phyloP scores from a whole-genome alignment of 352 stramenopile genomes.

The Phytophthora sp. region DNA sequence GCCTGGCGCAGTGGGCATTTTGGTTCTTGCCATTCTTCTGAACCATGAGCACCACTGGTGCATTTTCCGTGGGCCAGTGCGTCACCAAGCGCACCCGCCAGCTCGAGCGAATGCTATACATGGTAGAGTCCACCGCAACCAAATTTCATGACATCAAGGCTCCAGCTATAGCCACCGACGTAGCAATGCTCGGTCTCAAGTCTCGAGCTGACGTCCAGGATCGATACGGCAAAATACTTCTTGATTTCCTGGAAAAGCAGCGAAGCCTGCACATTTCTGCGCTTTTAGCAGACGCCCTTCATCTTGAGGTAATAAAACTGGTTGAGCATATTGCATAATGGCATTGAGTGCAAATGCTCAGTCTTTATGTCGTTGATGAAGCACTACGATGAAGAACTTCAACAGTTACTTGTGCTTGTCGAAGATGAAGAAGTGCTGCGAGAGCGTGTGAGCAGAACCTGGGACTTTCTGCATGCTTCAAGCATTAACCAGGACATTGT shows the following conservation, averaged over 20 bases:
- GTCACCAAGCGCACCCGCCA: conserved; percentile 35
- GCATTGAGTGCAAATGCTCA: neutral
- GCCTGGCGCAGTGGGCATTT: neutral
- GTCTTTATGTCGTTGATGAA: conserved; percentile 5
- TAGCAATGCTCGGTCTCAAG: neutral
- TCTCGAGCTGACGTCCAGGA: conserved; percentile 15
- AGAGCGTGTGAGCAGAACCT: conserved; percentile 22
- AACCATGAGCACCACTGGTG: conserved; percentile 7
- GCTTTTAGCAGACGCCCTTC: conserved; percentile 24
- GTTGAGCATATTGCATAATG: neutral
- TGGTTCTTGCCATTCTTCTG: neutral
- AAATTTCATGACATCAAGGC: conserved; percentile 25
- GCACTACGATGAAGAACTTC: conserved; percentile 30
- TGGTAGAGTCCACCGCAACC: conserved; percentile 29
- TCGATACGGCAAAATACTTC: conserved; percentile 31
- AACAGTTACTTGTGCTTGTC: conserved; percentile 32
- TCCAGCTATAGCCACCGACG: neutral
- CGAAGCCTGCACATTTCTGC: conserved; percentile 1
- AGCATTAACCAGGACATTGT: conserved; percentile 20
- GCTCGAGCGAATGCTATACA: conserved; percentile 37
- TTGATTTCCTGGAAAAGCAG: conserved; percentile 32
- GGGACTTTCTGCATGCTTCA: conserved; percentile 19
- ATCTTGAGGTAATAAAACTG: conserved; percentile 38
- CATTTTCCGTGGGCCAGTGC: conserved; percentile 39
- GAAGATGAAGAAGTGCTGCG: conserved; percentile 37